phyloP scores from a whole-genome alignment of 129 eudicot genomes.

The Calendula officinalis region DNA sequence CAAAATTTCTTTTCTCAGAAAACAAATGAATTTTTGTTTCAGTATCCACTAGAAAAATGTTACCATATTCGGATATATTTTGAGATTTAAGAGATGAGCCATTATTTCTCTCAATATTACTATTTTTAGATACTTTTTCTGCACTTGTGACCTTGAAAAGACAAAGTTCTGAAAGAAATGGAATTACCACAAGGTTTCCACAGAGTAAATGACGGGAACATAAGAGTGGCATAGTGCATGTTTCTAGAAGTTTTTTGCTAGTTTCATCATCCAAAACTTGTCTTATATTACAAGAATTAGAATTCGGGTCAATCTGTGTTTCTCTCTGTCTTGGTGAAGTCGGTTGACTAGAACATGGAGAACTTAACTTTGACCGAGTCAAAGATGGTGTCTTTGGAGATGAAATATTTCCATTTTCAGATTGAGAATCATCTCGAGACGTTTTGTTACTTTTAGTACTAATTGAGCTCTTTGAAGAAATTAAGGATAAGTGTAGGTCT shows the following conservation, averaged over 20 bases:
- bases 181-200: slow-evolving; percentile 70
- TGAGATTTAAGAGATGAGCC: slow-evolving; percentile 25
- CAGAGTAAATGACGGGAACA: slow-evolving; percentile 52
- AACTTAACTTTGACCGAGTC: slow-evolving; percentile 44
- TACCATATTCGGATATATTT: slow-evolving; percentile 24
- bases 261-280: slow-evolving; percentile 54
- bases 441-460: slow-evolving; percentile 17
- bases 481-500: slow-evolving; percentile 53
- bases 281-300: slow-evolving; percentile 40
- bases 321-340: slow-evolving; percentile 39
- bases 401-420: slow-evolving; percentile 43
- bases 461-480: slow-evolving; percentile 40
- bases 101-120: slow-evolving; percentile 24
- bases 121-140: slow-evolving; percentile 27
- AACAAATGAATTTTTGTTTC: slow-evolving; percentile 59
- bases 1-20: slow-evolving; percentile 30
- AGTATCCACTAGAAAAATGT: slow-evolving; percentile 47
- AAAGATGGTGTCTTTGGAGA: slow-evolving; percentile 75
- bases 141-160: slow-evolving; percentile 66
- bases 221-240: slow-evolving; percentile 60
- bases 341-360: slow-evolving; percentile 45
- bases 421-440: slow-evolving; percentile 12
- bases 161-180: slow-evolving; percentile 58
- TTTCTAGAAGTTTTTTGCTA: slow-evolving; percentile 66
- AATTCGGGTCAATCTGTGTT: slow-evolving; percentile 21